phyloP scores from a whole-genome alignment of 257 asterid species.

The Nicotiana knightiana region DNA sequence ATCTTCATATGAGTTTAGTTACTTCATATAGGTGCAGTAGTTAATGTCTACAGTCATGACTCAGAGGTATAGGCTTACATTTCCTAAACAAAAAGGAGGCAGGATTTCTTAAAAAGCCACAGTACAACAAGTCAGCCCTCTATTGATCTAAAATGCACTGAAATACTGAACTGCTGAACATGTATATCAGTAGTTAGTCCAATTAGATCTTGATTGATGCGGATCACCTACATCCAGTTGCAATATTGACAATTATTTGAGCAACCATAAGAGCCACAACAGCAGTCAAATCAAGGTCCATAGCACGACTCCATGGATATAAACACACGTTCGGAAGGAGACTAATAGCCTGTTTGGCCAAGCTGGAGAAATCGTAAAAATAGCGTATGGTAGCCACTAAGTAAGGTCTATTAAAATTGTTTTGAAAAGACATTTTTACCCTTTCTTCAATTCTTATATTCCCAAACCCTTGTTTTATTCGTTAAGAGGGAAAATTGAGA shows the following conservation, averaged over 20 bases:
- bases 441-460: too few species aligned
- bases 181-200: slow-evolving; percentile 31
- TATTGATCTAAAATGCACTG: background rate
- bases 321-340: too few species aligned
- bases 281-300: slow-evolving; percentile 68
- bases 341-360: too few species aligned
- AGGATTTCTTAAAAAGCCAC: background rate
- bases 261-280: slow-evolving; percentile 78
- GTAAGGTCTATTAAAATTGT: too few species aligned
- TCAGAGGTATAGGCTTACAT: background rate
- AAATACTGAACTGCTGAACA: background rate
- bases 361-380: too few species aligned
- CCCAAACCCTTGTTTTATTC: too few species aligned
- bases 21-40: too few species aligned
- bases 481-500: too few species aligned
- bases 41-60: background rate
- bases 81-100: background rate
- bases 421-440: too few species aligned
- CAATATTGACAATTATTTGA: slow-evolving; percentile 54
- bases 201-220: slow-evolving; percentile 49
- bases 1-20: too few species aligned
- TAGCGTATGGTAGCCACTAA: too few species aligned
- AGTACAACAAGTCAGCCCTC: background rate
- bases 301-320: slow-evolving; percentile 81
- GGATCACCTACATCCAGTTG: slow-evolving; percentile 71